These are phyloP conservation scores for Rhynchosporium agropyri DNA, from an alignment of 2,329 filamentous ascomycete genomes.

Conservation along the genomic window DNA sequence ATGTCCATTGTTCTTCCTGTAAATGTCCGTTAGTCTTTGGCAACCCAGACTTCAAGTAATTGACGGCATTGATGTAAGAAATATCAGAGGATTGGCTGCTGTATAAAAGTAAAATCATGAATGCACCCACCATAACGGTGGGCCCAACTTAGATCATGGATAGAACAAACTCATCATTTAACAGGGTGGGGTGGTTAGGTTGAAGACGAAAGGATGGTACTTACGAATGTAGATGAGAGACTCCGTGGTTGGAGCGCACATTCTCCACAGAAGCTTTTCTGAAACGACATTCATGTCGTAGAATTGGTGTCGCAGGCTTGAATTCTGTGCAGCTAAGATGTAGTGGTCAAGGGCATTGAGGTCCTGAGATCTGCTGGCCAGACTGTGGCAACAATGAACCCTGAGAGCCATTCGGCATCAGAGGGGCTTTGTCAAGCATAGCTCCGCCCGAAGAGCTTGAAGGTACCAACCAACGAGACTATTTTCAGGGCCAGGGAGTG, in stretches of 20 bases:
- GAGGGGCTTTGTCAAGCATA: too few species aligned
- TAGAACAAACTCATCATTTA: conserved; percentile 38
- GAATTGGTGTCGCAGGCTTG: not conserved
- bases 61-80: conserved; percentile 7
- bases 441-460: too few species aligned
- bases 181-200: not conserved
- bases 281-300: too few species aligned
- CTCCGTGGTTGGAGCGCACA: not conserved
- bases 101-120: conserved; percentile 38
- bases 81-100: conserved; percentile 42
- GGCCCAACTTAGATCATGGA: conserved; percentile 42
- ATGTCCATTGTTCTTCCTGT: conserved; percentile 69
- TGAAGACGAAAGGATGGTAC: not conserved
- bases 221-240: not conserved
- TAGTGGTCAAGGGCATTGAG: too few species aligned
- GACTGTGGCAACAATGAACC: too few species aligned
- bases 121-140: conserved; percentile 36
- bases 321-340: not conserved
- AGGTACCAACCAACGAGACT: too few species aligned
- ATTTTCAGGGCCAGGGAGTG: too few species aligned
- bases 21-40: conserved; percentile 16
- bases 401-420: too few species aligned
- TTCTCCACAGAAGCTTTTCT: conserved; percentile 3
- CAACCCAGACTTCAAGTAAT: not conserved
- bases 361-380: too few species aligned